phyloP scores from a whole-genome alignment of 2,329 filamentous ascomycete genomes.

The Hypocrella siamensis region DNA sequence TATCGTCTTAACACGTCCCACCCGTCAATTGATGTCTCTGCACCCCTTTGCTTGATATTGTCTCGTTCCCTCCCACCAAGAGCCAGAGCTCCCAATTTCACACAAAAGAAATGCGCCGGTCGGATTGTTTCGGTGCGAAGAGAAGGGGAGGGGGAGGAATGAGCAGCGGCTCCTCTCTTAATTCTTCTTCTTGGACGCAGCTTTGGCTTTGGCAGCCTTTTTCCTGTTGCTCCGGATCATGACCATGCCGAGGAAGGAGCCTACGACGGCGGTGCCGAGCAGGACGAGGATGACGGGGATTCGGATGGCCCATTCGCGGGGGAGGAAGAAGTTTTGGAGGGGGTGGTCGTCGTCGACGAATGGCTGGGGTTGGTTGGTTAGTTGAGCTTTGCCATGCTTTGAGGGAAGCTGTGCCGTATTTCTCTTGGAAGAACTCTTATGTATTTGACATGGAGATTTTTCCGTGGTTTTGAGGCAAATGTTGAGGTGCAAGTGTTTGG shows the following conservation, averaged over 20 bases:
- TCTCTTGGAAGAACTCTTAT: no score
- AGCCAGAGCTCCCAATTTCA: neutral
- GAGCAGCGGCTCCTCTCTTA: slow-evolving; percentile 21
- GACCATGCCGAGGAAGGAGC: slow-evolving; percentile 87
- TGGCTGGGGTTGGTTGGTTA: slow-evolving; percentile 40
- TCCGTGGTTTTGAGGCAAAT: no score
- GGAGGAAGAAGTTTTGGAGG: slow-evolving; percentile 88
- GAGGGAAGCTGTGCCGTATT: no score
- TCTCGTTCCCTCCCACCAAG: neutral
- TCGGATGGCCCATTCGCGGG: slow-evolving; percentile 95
- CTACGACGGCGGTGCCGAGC: slow-evolving; percentile 81
- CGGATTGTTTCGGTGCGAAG: no score
- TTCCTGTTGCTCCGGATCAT: slow-evolving; percentile 99
- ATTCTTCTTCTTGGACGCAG: slow-evolving; percentile 74
- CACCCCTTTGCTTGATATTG: no score
- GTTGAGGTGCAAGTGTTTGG: neutral
- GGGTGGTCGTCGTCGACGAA: slow-evolving; percentile 93
- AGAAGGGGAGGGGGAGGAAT: no score
- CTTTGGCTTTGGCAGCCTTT: slow-evolving; percentile 87
- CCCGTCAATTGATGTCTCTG: no score
- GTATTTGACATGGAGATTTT: no score
- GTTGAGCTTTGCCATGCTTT: no score
- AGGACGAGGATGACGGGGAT: slow-evolving; percentile 95
- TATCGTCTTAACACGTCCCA: no score
- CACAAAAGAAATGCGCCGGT: no score